Base-by-base conservation (phyloP, 2,329 filamentous ascomycete genomes). In the Gnomoniopsis sp. region DNA sequence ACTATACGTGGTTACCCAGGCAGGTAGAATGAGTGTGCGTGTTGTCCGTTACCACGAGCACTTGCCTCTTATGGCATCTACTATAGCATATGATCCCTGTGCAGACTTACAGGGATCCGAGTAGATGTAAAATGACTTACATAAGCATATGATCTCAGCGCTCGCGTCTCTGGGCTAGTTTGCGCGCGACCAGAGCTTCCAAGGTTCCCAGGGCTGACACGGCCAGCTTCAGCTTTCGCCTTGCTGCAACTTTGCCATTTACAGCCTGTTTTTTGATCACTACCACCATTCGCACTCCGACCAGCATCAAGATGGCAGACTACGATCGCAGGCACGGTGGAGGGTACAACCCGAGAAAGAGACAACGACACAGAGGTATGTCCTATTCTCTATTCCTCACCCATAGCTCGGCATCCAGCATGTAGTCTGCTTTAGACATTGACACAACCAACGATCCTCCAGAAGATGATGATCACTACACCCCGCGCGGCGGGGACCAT, bases 341-440 rank as follows among this genome's bases (percentile, higher is more conserved):
- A 59, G 78, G 83, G 61, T 74, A 81, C 68, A 79, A 86, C 71
- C 85, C 84, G 67, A 86, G 89, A 72, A 96, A 96, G 77, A 44
- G 41, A 44, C 83, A 89, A 68, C 84, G 91, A 70, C 88, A 87
- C 70, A 83, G 90, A 89, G 91, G 91, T 93, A 72, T 65, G 78
- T 66, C 17, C 34, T n/a, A 12, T 15, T 41, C n/a, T 19, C 44
- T 17, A 22, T 41, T 14, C 55, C 52, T 23, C 33, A 11, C 10
- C 46, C 26, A 30, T 46, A 55, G 55, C 44, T 46, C 26, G 33
- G 14, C 50, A 19, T 30, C 38, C 14, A 22, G 22, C 49, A 11
- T 41, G 8, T 12, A 21, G 34, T 17, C 34, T 21, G 30, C 21
- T 7, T 33, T n/a, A 49, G 19, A 23, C 17, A 7, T 3, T 53